Conservation (phyloP, 129 eudicot genomes). For the Scalesia atractyloides region DNA sequence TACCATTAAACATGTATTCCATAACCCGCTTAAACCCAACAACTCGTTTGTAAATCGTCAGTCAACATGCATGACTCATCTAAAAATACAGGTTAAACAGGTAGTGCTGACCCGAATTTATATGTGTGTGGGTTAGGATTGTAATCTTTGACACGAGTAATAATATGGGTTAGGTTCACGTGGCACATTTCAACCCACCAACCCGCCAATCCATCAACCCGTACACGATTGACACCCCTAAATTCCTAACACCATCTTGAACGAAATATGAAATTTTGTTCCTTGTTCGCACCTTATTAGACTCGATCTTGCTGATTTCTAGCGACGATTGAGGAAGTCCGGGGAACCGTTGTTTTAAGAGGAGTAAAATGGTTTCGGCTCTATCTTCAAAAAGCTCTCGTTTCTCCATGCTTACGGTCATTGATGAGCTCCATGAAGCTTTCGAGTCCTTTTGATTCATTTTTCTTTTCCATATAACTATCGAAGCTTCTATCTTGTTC, state of each 20-base stretch:
- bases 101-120: too few species aligned
- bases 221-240: too few species aligned
- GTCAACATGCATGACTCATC: too few species aligned
- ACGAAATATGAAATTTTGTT: background rate
- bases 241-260: background rate
- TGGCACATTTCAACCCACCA: too few species aligned
- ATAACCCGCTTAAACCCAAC: too few species aligned
- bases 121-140: too few species aligned
- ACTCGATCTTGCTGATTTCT: conserved; percentile 74
- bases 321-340: conserved; percentile 83
- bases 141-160: too few species aligned
- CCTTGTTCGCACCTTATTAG: conserved; percentile 27
- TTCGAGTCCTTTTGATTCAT: conserved; percentile 70
- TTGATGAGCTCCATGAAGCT: conserved; percentile 66
- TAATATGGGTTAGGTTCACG: too few species aligned
- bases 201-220: too few species aligned
- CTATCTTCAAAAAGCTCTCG: conserved; percentile 87
- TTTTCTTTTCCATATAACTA: conserved; percentile 82
- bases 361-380: conserved; percentile 76
- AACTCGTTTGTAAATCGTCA: too few species aligned
- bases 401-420: conserved; percentile 69
- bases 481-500: conserved; percentile 88
- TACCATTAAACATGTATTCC: too few species aligned
- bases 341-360: conserved; percentile 70
- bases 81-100: too few species aligned